phyloP scores from a whole-genome alignment of 352 stramenopile species.

The Globisporangium parvum region DNA sequence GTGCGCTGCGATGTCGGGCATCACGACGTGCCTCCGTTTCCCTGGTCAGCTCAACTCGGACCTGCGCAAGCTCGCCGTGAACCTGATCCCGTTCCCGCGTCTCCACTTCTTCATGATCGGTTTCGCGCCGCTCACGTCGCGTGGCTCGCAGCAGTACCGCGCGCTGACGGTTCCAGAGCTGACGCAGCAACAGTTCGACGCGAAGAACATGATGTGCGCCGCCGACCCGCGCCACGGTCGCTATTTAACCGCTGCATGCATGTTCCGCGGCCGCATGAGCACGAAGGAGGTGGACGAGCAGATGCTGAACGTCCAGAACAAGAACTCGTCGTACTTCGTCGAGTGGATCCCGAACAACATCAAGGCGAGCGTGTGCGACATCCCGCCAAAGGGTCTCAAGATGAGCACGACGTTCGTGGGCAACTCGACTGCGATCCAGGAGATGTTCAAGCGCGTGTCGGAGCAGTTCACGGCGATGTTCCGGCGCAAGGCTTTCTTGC shows the following conservation, averaged over 20 bases:
- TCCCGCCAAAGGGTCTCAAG: slow-evolving; percentile 96
- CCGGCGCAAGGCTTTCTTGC: slow-evolving; percentile 99
- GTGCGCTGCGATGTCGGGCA: slow-evolving; percentile 97
- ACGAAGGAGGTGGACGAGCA: slow-evolving; percentile 99
- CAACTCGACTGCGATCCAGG: slow-evolving; percentile 99
- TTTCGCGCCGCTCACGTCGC: slow-evolving; percentile 96
- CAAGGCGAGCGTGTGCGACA: slow-evolving; percentile 99
- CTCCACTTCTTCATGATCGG: slow-evolving; percentile 99
- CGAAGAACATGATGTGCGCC: slow-evolving; percentile 99
- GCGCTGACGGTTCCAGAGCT: slow-evolving; percentile 97
- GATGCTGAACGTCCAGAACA: slow-evolving; percentile 99
- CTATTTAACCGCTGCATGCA: slow-evolving; percentile 98
- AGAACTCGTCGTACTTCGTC: slow-evolving; percentile 99
- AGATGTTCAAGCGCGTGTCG: slow-evolving; percentile 99
- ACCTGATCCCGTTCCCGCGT: slow-evolving; percentile 98
- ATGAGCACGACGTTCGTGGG: slow-evolving; percentile 99
- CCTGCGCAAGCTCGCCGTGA: slow-evolving; percentile 97
- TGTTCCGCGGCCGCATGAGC: slow-evolving; percentile 99
- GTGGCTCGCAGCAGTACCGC: slow-evolving; percentile 96
- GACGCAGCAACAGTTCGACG: slow-evolving; percentile 98
- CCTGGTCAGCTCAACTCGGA: slow-evolving; percentile 98
- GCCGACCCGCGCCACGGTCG: slow-evolving; percentile 97
- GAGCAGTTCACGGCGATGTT: slow-evolving; percentile 99
- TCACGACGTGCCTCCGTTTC: slow-evolving; percentile 98
- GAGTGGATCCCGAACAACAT: slow-evolving; percentile 99